phyloP scores from a whole-genome alignment of 805 yeast genomes.

The Jamesozyma piceae region DNA sequence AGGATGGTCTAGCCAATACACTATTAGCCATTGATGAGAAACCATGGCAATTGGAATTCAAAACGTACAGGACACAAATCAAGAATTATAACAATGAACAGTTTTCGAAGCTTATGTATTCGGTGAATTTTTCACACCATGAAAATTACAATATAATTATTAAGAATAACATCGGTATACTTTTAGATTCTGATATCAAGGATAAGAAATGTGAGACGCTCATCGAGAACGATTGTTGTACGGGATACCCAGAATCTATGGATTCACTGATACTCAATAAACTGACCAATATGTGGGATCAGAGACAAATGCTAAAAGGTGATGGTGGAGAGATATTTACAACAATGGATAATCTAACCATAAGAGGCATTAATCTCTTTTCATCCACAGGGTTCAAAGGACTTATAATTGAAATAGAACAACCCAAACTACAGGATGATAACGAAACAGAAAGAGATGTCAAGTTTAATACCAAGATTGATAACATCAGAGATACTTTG shows the following conservation, averaged over 20 bases:
- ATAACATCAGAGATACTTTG: conserved; percentile 13
- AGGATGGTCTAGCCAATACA: conserved; percentile 23
- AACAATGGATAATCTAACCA: conserved; percentile 11
- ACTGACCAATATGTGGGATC: conserved; percentile 28
- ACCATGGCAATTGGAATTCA: conserved; percentile 27
- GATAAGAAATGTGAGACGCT: conserved; percentile 2
- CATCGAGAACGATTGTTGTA: conserved; percentile 17
- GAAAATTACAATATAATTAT: conserved; percentile 18
- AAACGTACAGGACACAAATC: conserved; percentile 21
- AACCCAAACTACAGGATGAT: conserved; percentile 3
- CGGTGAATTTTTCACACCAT: conserved; percentile 21
- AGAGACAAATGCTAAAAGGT: conserved; percentile 26
- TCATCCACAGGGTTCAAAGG: conserved; percentile 29
- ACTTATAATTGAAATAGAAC: conserved; percentile 19
- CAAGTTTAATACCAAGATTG: conserved; percentile 13
- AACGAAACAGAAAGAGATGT: conserved; percentile 8
- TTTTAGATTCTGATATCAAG: conserved; percentile 8
- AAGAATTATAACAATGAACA: conserved; percentile 14
- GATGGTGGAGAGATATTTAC: conserved; percentile 27
- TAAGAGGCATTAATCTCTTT: conserved; percentile 25
- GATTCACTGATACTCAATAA: conserved; percentile 19
- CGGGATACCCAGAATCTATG: conserved; percentile 20
- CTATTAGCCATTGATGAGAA: conserved; percentile 16
- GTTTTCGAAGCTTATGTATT: conserved; percentile 22
- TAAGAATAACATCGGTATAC: conserved; percentile 18